These are phyloP conservation scores for Metarhizium guizhouense DNA, from an alignment of 2,329 filamentous ascomycete species.

Conservation along the genomic window DNA sequence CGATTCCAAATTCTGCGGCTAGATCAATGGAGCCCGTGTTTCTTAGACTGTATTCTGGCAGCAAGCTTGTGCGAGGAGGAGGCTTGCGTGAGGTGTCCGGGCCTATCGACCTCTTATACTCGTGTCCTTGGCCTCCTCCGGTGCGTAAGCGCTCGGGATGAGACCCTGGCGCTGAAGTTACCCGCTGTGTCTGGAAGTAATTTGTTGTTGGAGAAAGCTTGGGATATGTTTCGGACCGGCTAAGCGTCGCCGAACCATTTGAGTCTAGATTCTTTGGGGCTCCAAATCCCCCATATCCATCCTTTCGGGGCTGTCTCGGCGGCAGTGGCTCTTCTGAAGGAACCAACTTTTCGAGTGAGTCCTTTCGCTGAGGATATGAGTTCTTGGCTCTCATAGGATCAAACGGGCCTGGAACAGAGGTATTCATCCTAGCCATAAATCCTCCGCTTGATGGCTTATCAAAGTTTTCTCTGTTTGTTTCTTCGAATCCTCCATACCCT, in stretches of 20 bases:
- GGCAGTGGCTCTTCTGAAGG: conserved; percentile 8
- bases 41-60: conserved; percentile 29
- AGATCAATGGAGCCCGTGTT: conserved; percentile 41
- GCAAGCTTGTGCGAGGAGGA: conserved; percentile 41
- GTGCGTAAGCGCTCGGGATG: conserved; percentile 29
- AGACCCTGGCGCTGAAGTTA: conserved; percentile 38
- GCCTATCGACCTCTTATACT: conserved; percentile 33
- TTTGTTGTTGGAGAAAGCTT: conserved; percentile 28
- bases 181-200: conserved; percentile 25
- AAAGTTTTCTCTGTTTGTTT: background rate
- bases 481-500: conserved; percentile 38
- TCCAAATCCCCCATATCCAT: conserved; percentile 51
- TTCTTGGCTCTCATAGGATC: conserved; percentile 35
- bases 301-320: conserved; percentile 35
- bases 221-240: conserved; percentile 46
- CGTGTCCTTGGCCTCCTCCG: conserved; percentile 15
- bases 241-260: conserved; percentile 27
- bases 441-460: conserved; percentile 16
- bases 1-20: conserved; percentile 49
- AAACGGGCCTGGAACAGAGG: conserved; percentile 59
- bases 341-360: conserved; percentile 16
- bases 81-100: conserved; percentile 43
- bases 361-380: conserved; percentile 22
- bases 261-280: conserved; percentile 31
- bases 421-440: conserved; percentile 54